Base-by-base conservation (phyloP, 1,139 yeast genomes). In the Yamadazyma atmosphaerica region DNA sequence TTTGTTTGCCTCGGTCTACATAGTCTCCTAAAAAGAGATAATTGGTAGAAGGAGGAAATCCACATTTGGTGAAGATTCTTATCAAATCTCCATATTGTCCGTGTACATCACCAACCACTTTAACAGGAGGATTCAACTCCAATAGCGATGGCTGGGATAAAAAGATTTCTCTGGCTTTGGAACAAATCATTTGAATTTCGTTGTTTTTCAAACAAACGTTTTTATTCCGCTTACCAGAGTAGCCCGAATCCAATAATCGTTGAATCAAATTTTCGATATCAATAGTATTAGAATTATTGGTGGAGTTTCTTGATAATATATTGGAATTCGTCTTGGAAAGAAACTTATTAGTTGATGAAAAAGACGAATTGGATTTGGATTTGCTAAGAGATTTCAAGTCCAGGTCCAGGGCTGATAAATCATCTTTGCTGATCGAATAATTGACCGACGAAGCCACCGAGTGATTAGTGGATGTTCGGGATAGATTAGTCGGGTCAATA, bases 71-170 rank as follows among this genome's bases (percentile, higher is more conserved):
- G 62, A 92, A 92, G 50, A 92, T 76, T 49, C 98, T 78, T 47
- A 92, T 82, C 51, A 92, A 69, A 63, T 92, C 98, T 37, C 89
- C 86, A 62, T 83, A 92, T 61, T 92, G 98, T 14, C 98, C 98
- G 63, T 92, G 98, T 27, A 92, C 95, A 60, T 92, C 98, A 33
- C 98, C 98, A 5, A 90, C 98, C 29, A 92, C 90, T 63, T 92
- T 92, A 13, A 92, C 98, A 0, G 98, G 98, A 0, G 98, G 96
- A 13, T 89, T 81, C 44, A 92, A 70, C 59, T 92, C 98, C 39
- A 92, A 68, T 40, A 92, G 65, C 5, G 96, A 77, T 4, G 98
- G 98, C 59, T 92, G 98, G 27, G 86, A 77, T 43, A 92, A 65
- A 51, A 92, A 86, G 16, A 92, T 83, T 55, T 92, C 96, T 43